Percentiles rank a stretch among this genome's conserved stretches.
These are phyloP conservation scores for Lagenidium giganteum DNA, from an alignment of 352 stramenopile species.

Conservation along the genomic window DNA sequence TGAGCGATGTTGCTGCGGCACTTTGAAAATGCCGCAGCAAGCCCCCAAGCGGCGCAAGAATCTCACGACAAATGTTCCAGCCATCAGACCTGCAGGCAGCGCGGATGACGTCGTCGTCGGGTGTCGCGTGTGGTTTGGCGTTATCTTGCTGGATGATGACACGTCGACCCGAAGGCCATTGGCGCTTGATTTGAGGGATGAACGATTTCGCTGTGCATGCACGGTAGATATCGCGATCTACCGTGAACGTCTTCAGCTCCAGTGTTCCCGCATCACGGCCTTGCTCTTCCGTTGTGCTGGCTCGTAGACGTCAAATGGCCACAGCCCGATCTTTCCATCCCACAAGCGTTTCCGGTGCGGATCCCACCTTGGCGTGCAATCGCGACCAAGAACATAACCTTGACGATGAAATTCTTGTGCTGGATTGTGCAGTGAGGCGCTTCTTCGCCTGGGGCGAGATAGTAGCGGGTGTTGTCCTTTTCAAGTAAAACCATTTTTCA, in stretches of 20 bases:
- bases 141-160: constrained; percentile 15
- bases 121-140: constrained; percentile 8
- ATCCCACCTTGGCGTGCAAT: constrained; percentile 3
- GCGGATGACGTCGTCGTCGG: too few species aligned
- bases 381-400: constrained; percentile 16
- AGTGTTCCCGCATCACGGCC: constrained; percentile 11
- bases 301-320: constrained; percentile 16
- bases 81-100: too few species aligned
- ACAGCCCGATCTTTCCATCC: constrained; percentile 11
- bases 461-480: background rate
- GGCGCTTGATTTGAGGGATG: constrained; percentile 17
- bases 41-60: too few species aligned
- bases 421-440: background rate
- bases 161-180: background rate
- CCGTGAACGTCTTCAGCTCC: constrained; percentile 14
- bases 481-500: constrained; percentile 1
- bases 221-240: constrained; percentile 14
- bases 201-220: constrained; percentile 5
- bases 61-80: too few species aligned
- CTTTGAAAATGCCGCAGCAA: too few species aligned
- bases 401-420: background rate
- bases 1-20: too few species aligned
- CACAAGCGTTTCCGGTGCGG: background rate
- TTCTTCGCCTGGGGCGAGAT: background rate
- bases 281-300: constrained; percentile 10